Evolutionary conservation across 768 basidiomycete species (phyloP), one percentile per base, ranked within the genome.

Genomic region (Termitomyces eurrhizus): DNA sequence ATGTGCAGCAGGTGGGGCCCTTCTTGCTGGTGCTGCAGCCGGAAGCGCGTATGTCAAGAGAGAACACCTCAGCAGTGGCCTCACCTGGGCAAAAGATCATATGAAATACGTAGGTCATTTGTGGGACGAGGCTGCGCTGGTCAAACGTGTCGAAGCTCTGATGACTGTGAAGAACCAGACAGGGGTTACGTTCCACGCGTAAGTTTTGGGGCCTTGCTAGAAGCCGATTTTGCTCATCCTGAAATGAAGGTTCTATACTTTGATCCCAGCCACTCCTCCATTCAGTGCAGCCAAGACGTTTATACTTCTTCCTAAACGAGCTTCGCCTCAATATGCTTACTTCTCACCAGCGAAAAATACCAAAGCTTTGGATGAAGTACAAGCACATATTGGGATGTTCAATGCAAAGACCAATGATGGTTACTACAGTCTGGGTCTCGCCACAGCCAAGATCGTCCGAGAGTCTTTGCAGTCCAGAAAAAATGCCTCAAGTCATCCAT

Each of bases 351-450:
- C 85, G 2, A 77, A 76, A 35, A 97, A 96, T 65, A 80, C 76
- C 4, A 69, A 88, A 29, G 89, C 88, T 0, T 61, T 78, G 26
- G 89, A 94, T 67, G 94, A 96, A 72, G 74, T 95, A 9, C 79
- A 88, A 60, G 94, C 92, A 7, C 95, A 98, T 69, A 91, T 85
- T 39, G 87, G 87, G 37, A 96, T 98, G 90, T 98, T 97, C 73
- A 80, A 82, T 60, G 81, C 84, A 6, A 81, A 78, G 64, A 86
- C 84, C 26, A 96, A 97, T 67, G 93, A 95, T 65, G 93, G 93
- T 21, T 97, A 93, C 73, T 95, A 95, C 68, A 85, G 86, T 65
- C 77, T 97, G 7, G 95, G 93, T 1, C 75, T 95, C 41, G 75
- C 81, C 49, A 82, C 84, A 0, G 87, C 85, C 18, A 78, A 83